Conservation (phyloP, 371 early-diverging fungal species). For the Blakeslea trispora region DNA sequence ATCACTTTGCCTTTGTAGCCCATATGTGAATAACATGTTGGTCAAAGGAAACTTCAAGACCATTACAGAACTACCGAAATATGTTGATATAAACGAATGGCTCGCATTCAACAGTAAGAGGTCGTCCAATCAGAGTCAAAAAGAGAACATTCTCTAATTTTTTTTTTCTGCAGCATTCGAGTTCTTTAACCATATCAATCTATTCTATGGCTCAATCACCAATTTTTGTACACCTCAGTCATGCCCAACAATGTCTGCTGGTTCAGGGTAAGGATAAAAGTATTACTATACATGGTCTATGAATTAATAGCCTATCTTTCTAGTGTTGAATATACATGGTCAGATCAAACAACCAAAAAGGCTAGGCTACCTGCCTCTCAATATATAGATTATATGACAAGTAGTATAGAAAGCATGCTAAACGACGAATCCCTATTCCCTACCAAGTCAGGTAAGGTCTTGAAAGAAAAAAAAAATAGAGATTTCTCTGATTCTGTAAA, state of each 20-base stretch:
- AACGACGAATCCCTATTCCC: constrained; percentile 93
- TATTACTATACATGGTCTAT: background rate
- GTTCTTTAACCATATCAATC: constrained; percentile 92
- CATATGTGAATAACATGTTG: constrained; percentile 79
- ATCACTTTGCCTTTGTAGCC: constrained; percentile 76
- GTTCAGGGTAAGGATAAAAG: constrained; percentile 63
- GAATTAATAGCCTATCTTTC: constrained; percentile 1
- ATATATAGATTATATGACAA: constrained; percentile 92
- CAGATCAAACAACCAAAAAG: constrained; percentile 81
- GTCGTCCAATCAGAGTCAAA: background rate
- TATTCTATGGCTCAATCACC: constrained; percentile 90
- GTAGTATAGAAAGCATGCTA: constrained; percentile 83
- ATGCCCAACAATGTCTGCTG: constrained; percentile 91
- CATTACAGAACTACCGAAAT: constrained; percentile 85
- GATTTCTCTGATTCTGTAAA: background rate
- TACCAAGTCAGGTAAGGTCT: constrained; percentile 62
- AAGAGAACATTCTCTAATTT: background rate
- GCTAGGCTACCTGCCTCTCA: constrained; percentile 90
- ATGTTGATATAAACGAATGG: constrained; percentile 95
- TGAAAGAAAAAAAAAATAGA: background rate
- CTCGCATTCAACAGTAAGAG: constrained; percentile 86
- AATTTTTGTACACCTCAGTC: constrained; percentile 85
- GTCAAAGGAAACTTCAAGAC: constrained; percentile 91
- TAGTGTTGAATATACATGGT: constrained; percentile 90
- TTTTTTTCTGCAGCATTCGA: constrained; percentile 68